Conservation (phyloP, 2,329 filamentous ascomycete genomes). For the Hymenoscyphus fraxineus region DNA sequence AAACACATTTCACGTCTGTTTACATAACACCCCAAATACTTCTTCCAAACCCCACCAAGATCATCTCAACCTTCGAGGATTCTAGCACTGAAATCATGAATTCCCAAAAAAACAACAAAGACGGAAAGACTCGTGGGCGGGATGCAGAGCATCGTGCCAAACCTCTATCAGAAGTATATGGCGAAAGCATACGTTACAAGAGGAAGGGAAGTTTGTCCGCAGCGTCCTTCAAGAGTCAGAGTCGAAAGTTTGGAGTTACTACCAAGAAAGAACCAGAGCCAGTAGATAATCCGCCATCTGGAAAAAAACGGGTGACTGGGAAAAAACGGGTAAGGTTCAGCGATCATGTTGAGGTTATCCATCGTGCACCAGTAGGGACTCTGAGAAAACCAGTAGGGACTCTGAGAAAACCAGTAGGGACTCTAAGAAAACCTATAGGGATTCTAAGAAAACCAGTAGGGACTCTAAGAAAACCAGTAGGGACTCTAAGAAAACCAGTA, state of each 20-base stretch:
- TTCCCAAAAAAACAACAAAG: not conserved
- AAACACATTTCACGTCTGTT: not conserved
- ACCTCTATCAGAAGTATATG: not conserved
- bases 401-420: no score
- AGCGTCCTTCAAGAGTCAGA: not conserved
- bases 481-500: no score
- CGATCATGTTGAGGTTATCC: not conserved
- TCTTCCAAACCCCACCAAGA: not conserved
- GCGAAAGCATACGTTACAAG: not conserved
- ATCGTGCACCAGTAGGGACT: not conserved
- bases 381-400: no score
- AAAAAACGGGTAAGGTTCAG: not conserved
- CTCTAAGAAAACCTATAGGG: no score
- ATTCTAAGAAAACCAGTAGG: no score
- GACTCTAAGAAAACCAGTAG: no score
- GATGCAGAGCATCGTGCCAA: not conserved
- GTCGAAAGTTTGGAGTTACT: not conserved
- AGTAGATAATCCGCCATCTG: not conserved
- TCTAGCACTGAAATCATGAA: not conserved
- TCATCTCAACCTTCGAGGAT: not conserved
- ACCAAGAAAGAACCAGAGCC: not conserved
- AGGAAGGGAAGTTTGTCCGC: not conserved
- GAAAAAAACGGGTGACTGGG: no score
- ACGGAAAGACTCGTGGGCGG: not conserved
- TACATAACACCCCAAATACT: not conserved